Evolutionary conservation across 169 alveolate species (phyloP), one percentile per base, ranked within the genome.

Genomic region (Ichthyophthirius multifiliis): DNA sequence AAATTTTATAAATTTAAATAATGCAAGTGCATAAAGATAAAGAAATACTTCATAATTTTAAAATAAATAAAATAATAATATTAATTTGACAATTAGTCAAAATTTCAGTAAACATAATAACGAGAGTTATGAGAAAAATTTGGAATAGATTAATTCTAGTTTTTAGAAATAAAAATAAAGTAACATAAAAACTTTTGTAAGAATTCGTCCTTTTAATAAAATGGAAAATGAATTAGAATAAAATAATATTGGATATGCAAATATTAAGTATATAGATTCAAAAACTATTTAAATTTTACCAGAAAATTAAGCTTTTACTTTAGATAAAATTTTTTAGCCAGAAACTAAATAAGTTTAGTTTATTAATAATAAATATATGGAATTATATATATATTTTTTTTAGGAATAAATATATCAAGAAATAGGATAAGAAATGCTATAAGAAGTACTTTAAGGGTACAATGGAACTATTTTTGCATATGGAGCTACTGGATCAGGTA

Each of bases 401-500:
- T n/a, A n/a, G n/a, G n/a, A n/a, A n/a, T n/a, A n/a, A n/a, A n/a
- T 93, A 5, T 90, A 89, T 64, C 83, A 89, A 34, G 41, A 55
- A 7, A 93, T 90, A 20, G 95, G 94, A 12, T 80, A 82, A 62
- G 92, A 88, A 18, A 86, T 87, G 0, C 83, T 93, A 18, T 85
- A 86, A 47, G 92, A 92, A 85, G 89, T 81, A 4, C 23, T 79
- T 16, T 82, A 82, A 47, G 97, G 94, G 23, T 85, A 90, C 46
- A 93, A 93, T 46, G 95, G 96, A 9, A 90, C 93, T 13, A 88
- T 90, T n/a, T 88, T 88, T 74, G 90, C 90, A 16, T 88, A 88
- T 63, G 93, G 93, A 0, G 76, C 80, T 45, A 88, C 90, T 30
- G 89, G 90, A 41, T 73, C 82, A 10, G 98, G 98, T 10, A 95